phyloP scores from a whole-genome alignment of 345 rosid genomes.

The Barbarea vulgaris region DNA sequence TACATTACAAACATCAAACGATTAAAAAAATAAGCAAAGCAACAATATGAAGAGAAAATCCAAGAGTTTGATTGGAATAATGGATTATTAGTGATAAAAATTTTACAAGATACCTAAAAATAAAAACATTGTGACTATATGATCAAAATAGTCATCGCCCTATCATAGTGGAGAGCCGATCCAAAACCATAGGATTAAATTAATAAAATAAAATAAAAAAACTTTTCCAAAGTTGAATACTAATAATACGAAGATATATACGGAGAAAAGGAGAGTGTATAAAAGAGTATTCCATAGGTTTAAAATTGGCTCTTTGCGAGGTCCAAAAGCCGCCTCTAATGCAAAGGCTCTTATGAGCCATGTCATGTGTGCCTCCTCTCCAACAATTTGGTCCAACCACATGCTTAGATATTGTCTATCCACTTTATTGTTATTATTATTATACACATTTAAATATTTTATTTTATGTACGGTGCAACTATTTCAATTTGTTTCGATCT shows the following conservation, averaged over 20 bases:
- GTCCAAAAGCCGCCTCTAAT: conserved; percentile 62
- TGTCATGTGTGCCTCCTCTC: conserved; percentile 32
- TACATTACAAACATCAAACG: not conserved
- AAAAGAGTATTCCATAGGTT: conserved; percentile 9
- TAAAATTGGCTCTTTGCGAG: conserved; percentile 50
- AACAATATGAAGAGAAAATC: not conserved
- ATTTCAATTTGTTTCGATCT: not conserved
- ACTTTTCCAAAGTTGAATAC: not conserved
- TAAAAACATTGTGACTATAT: not conserved
- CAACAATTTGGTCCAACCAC: conserved; percentile 43
- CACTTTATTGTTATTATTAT: not conserved
- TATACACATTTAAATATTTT: not conserved
- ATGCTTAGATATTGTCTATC: conserved; percentile 33
- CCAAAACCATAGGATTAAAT: not conserved
- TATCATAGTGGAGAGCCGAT: not conserved
- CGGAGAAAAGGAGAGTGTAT: conserved; percentile 25
- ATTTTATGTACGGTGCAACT: conserved; percentile 18
- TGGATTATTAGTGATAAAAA: not conserved
- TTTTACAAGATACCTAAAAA: not conserved
- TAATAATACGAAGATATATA: not conserved
- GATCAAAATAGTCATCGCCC: not conserved
- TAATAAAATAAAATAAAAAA: not conserved
- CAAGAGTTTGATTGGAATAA: not conserved
- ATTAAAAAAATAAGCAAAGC: not conserved
- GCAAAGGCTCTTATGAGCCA: not conserved